Evolutionary conservation across 148 eudicot species (phyloP).

Genomic region (Fagopyrum tataricum): DNA sequence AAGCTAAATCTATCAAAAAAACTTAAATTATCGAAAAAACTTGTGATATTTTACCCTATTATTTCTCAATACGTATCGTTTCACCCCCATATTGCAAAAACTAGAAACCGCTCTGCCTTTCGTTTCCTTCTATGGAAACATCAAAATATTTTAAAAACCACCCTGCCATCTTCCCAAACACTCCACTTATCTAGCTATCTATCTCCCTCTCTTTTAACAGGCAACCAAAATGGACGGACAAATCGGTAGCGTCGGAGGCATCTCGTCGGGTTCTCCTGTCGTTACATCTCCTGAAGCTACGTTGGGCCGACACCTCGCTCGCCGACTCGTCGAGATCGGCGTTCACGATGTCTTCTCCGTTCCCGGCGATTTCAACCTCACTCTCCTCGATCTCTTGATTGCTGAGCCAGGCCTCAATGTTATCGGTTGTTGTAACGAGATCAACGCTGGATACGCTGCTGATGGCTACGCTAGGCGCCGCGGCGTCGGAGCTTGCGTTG

Average conservation of each 20-base stretch:
- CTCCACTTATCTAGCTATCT: no score
- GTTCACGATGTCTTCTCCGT: slow-evolving; percentile 68
- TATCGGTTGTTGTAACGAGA: slow-evolving; percentile 90
- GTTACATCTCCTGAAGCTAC: slow-evolving; percentile 34
- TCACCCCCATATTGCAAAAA: no score
- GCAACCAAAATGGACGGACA: slow-evolving; percentile 40
- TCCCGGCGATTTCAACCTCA: slow-evolving; percentile 83
- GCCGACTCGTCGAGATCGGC: slow-evolving; percentile 65
- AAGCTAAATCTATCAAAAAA: no score
- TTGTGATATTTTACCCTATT: no score
- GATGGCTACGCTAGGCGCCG: slow-evolving; percentile 74
- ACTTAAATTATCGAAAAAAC: no score
- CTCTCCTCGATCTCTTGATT: slow-evolving; percentile 71
- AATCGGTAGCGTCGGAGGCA: slow-evolving; percentile 26
- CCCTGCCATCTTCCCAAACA: no score
- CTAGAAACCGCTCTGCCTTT: no score
- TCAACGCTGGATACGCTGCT: slow-evolving; percentile 93
- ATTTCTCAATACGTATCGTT: no score
- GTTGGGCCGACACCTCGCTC: slow-evolving; percentile 70
- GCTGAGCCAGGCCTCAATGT: slow-evolving; percentile 68
- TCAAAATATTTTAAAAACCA: no score
- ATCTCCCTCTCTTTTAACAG: no score
- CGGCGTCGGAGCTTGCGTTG: slow-evolving; percentile 84
- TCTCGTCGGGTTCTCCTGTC: slow-evolving; percentile 4
- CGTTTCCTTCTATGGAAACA: no score